These are phyloP conservation scores for Nicotiana noctiflora DNA, from an alignment of 257 asterid species.

Conservation along the genomic window DNA sequence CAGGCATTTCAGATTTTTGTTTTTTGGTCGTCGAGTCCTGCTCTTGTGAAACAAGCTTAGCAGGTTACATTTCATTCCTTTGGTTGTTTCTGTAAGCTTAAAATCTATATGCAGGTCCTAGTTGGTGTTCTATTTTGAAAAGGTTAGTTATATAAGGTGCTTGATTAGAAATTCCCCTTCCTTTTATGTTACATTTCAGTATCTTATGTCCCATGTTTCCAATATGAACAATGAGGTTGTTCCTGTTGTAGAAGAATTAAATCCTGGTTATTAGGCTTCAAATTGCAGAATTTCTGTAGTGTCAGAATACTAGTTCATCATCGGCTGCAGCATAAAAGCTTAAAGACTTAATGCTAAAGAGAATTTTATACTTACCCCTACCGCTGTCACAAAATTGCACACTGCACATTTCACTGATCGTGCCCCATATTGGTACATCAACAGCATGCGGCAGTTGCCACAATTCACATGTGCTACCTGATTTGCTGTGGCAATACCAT, in stretches of 20 bases:
- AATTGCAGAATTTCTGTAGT: not conserved
- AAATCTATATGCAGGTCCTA: not conserved
- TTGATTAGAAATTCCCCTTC: not conserved
- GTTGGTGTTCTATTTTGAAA: constrained; percentile 1
- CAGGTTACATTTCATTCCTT: not conserved
- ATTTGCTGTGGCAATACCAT: constrained; percentile 32
- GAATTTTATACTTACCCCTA: constrained; percentile 31
- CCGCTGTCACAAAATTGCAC: constrained; percentile 48
- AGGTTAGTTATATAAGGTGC: not conserved
- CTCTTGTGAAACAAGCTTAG: not conserved
- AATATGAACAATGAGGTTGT: not conserved
- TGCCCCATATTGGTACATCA: constrained; percentile 51
- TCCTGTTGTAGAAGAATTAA: not conserved
- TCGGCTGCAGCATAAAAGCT: not conserved
- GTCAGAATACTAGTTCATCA: not conserved
- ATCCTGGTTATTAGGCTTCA: not conserved
- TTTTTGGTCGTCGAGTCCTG: not conserved
- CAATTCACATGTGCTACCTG: constrained; percentile 59
- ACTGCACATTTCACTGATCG: constrained; percentile 51
- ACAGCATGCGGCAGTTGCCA: constrained; percentile 44
- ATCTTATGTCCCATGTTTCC: not conserved
- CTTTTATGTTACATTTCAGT: not conserved
- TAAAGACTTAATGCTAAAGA: not conserved
- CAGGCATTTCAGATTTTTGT: not conserved
- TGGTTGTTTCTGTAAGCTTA: not conserved